Base-by-base conservation (phyloP, 106 monocot species). In the Dendrobium catenatum region DNA sequence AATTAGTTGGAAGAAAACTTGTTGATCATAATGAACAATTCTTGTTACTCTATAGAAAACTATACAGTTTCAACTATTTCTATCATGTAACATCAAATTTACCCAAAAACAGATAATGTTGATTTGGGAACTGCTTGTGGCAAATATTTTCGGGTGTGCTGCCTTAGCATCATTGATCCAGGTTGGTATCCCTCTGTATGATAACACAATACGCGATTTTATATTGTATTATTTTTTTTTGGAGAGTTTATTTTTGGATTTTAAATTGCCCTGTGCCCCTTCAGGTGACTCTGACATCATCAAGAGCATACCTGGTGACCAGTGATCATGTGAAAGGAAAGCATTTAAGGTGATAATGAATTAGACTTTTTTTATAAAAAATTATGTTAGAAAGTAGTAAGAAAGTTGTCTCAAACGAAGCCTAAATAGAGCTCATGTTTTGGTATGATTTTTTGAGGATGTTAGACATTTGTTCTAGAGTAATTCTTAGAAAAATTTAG, bases 121-220 rank as follows among this genome's bases (percentile, higher is more conserved):
- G 91, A 91, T 68, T 67, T 91, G 42, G 88, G 91, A 42, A 91
- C 88, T 3, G 91, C 88, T 0, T 91, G 88, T 27, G 91, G 88
- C 0, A 91, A 91, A 54, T 91, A 91, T 73, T 91, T 76, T 78
- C 77, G 86, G 37, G 90, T 91, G 19, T 84, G 91, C 47, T 91
- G 91, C 79, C 88, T 91, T 4, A 91, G 91, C 84, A 91, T 91
- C 54, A 91, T 88, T 55, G 91, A 91, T 85, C 88, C 86, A 83
- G 91, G 91, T 86, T 20, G 2, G 51, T 66, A 19, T 27, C 29
- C 37, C 37, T 7, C 15, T 49, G 5, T 37, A 2, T 6, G 0
- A 19, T 11, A 10, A n/a, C 9, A 1, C 49, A 58, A 18, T 76
- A 4, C 27, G 27, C 44, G 44, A 37, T 70, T 16, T 27, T 46